Conservation (phyloP, 305 asterid species). For the Fraxinus sp. region DNA sequence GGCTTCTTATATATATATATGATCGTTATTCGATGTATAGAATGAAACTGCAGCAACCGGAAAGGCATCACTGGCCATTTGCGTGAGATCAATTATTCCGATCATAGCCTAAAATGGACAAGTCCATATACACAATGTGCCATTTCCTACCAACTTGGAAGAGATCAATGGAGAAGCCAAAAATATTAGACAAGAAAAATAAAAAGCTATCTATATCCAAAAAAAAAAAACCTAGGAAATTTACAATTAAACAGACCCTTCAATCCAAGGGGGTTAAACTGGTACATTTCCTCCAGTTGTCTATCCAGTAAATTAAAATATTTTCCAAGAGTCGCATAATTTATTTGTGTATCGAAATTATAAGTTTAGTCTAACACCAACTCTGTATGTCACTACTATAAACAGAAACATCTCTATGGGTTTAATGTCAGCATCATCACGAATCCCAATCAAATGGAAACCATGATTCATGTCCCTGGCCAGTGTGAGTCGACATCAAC, state of each 20-base stretch:
- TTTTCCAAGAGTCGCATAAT: background rate
- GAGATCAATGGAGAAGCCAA: background rate
- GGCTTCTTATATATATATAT: background rate
- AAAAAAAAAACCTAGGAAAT: background rate
- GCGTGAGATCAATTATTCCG: background rate
- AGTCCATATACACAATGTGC: background rate
- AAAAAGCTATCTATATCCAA: background rate
- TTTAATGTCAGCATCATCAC: background rate
- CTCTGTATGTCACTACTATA: conserved; percentile 9
- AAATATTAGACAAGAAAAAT: background rate
- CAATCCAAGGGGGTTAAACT: background rate
- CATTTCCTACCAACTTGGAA: background rate
- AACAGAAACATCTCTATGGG: background rate
- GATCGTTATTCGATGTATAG: background rate
- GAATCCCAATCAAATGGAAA: background rate
- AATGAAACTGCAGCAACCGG: background rate
- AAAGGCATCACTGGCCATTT: background rate
- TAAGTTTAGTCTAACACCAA: background rate
- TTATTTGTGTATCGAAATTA: background rate
- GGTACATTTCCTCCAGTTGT: background rate
- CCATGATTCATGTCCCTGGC: conserved; percentile 25
- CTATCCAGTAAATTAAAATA: background rate
- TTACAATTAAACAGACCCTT: background rate
- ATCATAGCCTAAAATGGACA: background rate
- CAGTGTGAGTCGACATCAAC: conserved; percentile 25